These are phyloP conservation scores for Apiospora pterosperma DNA, from an alignment of 2,329 filamentous ascomycete genomes.

Conservation along the genomic window DNA sequence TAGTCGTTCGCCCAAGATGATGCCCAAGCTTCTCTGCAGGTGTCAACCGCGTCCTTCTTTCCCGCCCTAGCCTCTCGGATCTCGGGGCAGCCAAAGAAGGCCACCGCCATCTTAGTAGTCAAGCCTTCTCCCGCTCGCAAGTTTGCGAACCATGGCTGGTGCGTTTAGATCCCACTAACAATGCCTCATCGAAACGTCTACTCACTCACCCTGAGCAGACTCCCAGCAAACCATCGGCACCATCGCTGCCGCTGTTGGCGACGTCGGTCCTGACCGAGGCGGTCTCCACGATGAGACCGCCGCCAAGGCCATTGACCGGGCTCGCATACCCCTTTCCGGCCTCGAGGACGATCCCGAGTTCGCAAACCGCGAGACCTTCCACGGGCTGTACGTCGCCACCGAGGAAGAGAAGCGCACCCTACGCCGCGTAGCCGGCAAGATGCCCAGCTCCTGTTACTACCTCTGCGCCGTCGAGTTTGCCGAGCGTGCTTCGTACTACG, in stretches of 20 bases:
- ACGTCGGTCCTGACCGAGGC: background rate
- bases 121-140: background rate
- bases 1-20: background rate
- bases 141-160: background rate
- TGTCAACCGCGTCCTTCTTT: too few relatives aligned
- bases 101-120: background rate
- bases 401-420: slow-evolving; percentile 1
- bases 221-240: background rate
- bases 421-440: slow-evolving; percentile 1
- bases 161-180: background rate
- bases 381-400: slow-evolving; percentile 7
- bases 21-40: background rate
- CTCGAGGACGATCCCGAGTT: slow-evolving; percentile 14
- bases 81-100: background rate
- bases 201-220: background rate
- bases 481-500: slow-evolving; percentile 1
- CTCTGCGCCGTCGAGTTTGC: slow-evolving; percentile 4
- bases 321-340: slow-evolving; percentile 19
- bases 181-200: background rate
- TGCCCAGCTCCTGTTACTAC: slow-evolving; percentile 5
- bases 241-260: slow-evolving; percentile 2
- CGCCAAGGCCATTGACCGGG: slow-evolving; percentile 5
- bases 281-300: slow-evolving; percentile 5
- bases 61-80: too few relatives aligned
- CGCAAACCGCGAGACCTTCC: slow-evolving; percentile 4